A percentile compares a stretch with the other conserved stretches of the same genome.
These are phyloP conservation scores for Globisporangium alternatum DNA, from an alignment of 352 stramenopile genomes.

Conservation along the genomic window DNA sequence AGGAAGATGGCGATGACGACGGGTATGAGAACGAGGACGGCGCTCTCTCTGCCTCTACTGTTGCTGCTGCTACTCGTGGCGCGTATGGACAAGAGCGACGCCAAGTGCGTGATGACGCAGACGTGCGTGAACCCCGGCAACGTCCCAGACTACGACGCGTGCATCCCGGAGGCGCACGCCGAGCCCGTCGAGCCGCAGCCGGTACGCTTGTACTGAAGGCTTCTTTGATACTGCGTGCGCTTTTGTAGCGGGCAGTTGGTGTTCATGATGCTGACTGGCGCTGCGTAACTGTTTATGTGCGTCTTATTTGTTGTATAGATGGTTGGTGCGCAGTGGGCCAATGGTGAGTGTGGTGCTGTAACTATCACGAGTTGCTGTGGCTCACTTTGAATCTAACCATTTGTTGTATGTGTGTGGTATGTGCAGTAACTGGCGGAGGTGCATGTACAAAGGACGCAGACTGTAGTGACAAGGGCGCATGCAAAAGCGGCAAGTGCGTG, in stretches of 20 bases:
- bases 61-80: background rate
- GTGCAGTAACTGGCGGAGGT: slow-evolving; percentile 61
- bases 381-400: background rate
- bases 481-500: slow-evolving; percentile 36
- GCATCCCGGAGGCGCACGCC: slow-evolving; percentile 64
- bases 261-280: background rate
- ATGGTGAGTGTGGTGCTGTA: slow-evolving; percentile 23
- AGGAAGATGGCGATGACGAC: background rate
- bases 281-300: slow-evolving; percentile 2
- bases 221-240: background rate
- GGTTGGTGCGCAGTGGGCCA: slow-evolving; percentile 37
- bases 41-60: background rate
- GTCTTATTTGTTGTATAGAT: slow-evolving; percentile 22
- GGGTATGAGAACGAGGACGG: background rate
- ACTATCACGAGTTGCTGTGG: background rate
- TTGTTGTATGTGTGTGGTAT: background rate
- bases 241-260: background rate
- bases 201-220: slow-evolving; percentile 15
- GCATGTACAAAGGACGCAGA: slow-evolving; percentile 46
- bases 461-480: slow-evolving; percentile 57
- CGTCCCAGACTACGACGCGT: slow-evolving; percentile 61
- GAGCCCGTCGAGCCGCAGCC: slow-evolving; percentile 33
- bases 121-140: slow-evolving; percentile 75
- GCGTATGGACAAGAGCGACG: background rate
- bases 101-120: slow-evolving; percentile 76